A percentile compares a stretch with the other conserved stretches of the same genome.
phyloP scores from a whole-genome alignment of 352 stramenopile species.

The Globisporangium nunn region DNA sequence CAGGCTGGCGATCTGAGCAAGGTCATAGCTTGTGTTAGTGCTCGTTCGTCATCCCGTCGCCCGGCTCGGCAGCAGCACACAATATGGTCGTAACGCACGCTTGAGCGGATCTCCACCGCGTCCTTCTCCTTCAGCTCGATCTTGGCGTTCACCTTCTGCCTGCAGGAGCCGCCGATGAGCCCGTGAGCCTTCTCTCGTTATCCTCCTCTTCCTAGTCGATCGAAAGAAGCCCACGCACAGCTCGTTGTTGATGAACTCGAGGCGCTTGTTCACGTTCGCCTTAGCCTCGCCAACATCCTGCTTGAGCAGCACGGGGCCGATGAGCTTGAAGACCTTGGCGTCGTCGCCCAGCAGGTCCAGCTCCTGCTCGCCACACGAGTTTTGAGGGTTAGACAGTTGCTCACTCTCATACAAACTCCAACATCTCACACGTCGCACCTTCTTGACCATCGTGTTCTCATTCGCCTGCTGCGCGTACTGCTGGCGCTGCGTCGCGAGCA shows the following conservation, averaged over 20 bases:
- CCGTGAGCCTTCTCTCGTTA: background rate
- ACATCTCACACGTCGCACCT: conserved; percentile 16
- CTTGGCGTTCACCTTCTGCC: conserved; percentile 82
- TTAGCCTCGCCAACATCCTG: conserved; percentile 93
- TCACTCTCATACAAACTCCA: background rate
- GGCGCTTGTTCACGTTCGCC: conserved; percentile 91
- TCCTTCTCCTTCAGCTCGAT: conserved; percentile 89
- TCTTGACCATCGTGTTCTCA: conserved; percentile 96
- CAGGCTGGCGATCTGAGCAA: conserved; percentile 72
- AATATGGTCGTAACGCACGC: conserved; percentile 25
- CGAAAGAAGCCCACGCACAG: conserved; percentile 36
- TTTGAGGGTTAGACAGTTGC: too few species aligned
- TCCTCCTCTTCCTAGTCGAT: too few species aligned
- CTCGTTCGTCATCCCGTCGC: too few species aligned
- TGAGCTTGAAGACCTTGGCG: conserved; percentile 92
- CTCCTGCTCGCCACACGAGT: conserved; percentile 26
- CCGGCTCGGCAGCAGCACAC: background rate
- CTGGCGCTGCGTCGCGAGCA: conserved; percentile 83
- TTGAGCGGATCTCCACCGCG: conserved; percentile 82
- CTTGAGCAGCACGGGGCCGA: conserved; percentile 93
- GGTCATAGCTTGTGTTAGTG: too few species aligned
- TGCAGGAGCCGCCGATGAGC: conserved; percentile 14
- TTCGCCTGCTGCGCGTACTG: conserved; percentile 90
- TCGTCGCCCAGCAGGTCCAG: conserved; percentile 83
- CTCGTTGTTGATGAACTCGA: conserved; percentile 95